A percentile compares a stretch with the other conserved stretches of the same genome.
Conservation (phyloP, 331 rosid genomes). For the Prunus yedoensis region DNA sequence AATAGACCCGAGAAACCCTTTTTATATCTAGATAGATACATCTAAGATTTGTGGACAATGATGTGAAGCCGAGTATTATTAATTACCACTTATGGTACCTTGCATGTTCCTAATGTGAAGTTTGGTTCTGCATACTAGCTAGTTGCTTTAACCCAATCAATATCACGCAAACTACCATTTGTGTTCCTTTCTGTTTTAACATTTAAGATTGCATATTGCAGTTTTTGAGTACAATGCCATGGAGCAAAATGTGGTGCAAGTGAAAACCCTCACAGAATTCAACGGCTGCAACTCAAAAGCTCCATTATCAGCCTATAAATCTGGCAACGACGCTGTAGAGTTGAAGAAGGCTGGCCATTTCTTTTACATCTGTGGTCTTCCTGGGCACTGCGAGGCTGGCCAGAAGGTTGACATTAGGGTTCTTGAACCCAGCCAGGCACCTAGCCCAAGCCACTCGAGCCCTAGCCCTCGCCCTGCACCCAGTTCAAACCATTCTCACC, state of each 20-base stretch:
- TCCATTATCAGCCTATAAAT: background rate
- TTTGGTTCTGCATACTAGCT: background rate
- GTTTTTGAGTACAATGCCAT: slow-evolving; percentile 28
- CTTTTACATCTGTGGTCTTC: slow-evolving; percentile 30
- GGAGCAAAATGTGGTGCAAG: slow-evolving; percentile 25
- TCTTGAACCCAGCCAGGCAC: background rate
- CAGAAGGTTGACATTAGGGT: slow-evolving; percentile 38
- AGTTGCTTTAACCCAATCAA: too few relatives aligned
- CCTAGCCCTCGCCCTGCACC: background rate
- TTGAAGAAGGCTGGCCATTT: slow-evolving; percentile 15
- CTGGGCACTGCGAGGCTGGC: slow-evolving; percentile 33
- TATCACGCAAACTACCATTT: too few relatives aligned
- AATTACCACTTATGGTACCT: too few relatives aligned
- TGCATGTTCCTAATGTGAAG: background rate
- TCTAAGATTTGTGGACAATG: too few relatives aligned
- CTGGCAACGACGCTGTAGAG: slow-evolving; percentile 24
- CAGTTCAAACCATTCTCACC: background rate
- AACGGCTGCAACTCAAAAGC: slow-evolving; percentile 22
- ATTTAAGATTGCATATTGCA: background rate
- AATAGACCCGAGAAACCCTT: too few relatives aligned
- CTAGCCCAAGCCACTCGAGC: background rate
- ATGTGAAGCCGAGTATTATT: too few relatives aligned
- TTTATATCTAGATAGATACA: too few relatives aligned
- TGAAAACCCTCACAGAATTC: slow-evolving; percentile 16
- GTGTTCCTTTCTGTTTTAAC: too few relatives aligned